phyloP scores from a whole-genome alignment of 1,284 basidiomycete genomes.

The Neotropicomus parvogracilis region DNA sequence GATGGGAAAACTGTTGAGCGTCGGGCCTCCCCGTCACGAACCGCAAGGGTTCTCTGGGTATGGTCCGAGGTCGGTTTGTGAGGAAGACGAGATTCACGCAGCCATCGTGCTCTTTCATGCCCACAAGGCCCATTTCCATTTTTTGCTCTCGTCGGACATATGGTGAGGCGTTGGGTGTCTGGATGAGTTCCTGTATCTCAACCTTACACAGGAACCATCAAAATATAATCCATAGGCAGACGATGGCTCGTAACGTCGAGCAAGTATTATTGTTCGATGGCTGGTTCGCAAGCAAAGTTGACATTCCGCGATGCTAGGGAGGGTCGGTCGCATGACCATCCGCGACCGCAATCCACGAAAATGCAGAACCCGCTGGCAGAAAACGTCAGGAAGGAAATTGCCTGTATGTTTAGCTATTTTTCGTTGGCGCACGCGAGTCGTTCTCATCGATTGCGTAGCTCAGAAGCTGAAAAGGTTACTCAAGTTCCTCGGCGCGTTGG shows the following conservation, averaged over 20 bases:
- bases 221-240: neutral
- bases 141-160: slow-evolving; percentile 6
- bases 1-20: neutral
- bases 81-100: slow-evolving; percentile 1
- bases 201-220: slow-evolving; percentile 5
- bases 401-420: no score
- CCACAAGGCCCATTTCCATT: slow-evolving; percentile 7
- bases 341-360: no score
- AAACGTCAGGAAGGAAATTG: no score
- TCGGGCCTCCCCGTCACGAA: neutral
- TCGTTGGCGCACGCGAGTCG: no score
- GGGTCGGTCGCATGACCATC: no score
- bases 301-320: no score
- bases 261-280: no score
- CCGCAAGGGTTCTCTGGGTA: neutral
- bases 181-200: neutral
- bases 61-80: neutral
- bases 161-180: slow-evolving; percentile 2
- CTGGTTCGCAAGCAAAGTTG: no score
- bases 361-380: no score
- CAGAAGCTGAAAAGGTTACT: slow-evolving; percentile 8
- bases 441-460: neutral
- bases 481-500: neutral
- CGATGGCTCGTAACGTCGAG: neutral
- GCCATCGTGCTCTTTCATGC: slow-evolving; percentile 4